Evolutionary conservation across 2,329 filamentous ascomycete species (phyloP), one percentile per base, ranked within the genome.

Genomic region (Paecilomyces sp.): DNA sequence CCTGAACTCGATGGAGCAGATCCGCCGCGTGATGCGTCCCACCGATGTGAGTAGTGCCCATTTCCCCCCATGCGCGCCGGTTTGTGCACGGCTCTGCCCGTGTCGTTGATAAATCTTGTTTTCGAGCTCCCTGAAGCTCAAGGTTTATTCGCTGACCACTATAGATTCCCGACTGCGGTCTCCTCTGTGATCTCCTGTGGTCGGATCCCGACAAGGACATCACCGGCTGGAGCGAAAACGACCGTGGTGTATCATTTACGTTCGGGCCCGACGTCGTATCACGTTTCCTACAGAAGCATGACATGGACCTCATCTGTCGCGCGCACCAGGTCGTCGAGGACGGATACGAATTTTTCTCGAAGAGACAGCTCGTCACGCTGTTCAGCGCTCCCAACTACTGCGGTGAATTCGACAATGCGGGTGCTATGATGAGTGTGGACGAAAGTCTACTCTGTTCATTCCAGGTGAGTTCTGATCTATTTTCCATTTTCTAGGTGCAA

Each of bases 351-450:
- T 99, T 99, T 83, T 99, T 99, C 83, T 96, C 92, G 63, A 97
- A 97, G 82, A 88, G 94, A 69, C 93, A 97, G 78, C 83, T 99
- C 65, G 94, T 99, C 64, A 99, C 94, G 60, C 83, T 99, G 61
- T 99, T 99, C 83, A 96, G 91, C 73, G 94, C 94, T 57, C 94
- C 94, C 67, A 99, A 99, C 82, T 99, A 99, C 83, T 99, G 93
- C 72, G 93, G 93, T 77, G 94, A 99, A 80, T 99, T 99, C 74
- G 94, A 99, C 83, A 99, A 99, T 74, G 93, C 93, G 57, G 94
- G 94, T 75, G 94, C 94, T 65, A 97, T 99, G 93, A 97, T 99
- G 94, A 97, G 92, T 74, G 94, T 99, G 47, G 94, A 97, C 75
- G 94, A 97, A 83, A 97, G 92, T 77, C 81, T 99, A 78, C 84